Conservation (phyloP, 1,284 basidiomycete genomes). For the Lentinula novae-zelandiae region DNA sequence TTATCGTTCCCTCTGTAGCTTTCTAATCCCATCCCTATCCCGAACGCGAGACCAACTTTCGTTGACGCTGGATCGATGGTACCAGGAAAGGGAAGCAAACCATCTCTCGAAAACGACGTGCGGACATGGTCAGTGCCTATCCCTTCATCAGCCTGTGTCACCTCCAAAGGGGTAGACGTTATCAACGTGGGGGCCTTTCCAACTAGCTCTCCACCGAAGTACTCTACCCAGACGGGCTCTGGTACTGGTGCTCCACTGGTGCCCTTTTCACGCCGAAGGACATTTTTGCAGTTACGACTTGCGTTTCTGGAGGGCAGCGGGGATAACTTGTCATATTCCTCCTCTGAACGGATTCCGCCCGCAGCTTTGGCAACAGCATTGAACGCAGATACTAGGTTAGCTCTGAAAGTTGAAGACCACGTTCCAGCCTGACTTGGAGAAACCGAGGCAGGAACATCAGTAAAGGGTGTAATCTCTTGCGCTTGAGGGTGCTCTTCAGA, state of each 20-base stretch:
- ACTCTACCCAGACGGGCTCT: conserved; percentile 15
- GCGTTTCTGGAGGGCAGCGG: conserved; percentile 18
- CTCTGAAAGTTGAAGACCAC: conserved; percentile 33
- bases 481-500: not conserved
- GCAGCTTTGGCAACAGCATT: conserved; percentile 27
- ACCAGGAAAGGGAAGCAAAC: not conserved
- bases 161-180: not conserved
- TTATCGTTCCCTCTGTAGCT: not conserved
- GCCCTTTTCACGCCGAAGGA: not conserved
- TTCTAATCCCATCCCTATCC: not conserved
- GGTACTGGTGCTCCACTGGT: conserved; percentile 13
- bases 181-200: not conserved
- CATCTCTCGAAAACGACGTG: not conserved
- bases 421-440: conserved; percentile 8
- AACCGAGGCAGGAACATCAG: not conserved
- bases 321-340: conserved; percentile 23
- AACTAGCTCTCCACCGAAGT: conserved; percentile 14
- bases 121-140: not conserved
- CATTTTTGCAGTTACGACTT: not conserved
- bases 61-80: not conserved
- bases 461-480: not conserved
- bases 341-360: not conserved
- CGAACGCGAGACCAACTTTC: not conserved
- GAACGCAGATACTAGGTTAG: conserved; percentile 32
- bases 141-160: not conserved